These are phyloP conservation scores for Acanthamoeba castellanii DNA, from an alignment of 208 protist species.

Conservation along the genomic window DNA sequence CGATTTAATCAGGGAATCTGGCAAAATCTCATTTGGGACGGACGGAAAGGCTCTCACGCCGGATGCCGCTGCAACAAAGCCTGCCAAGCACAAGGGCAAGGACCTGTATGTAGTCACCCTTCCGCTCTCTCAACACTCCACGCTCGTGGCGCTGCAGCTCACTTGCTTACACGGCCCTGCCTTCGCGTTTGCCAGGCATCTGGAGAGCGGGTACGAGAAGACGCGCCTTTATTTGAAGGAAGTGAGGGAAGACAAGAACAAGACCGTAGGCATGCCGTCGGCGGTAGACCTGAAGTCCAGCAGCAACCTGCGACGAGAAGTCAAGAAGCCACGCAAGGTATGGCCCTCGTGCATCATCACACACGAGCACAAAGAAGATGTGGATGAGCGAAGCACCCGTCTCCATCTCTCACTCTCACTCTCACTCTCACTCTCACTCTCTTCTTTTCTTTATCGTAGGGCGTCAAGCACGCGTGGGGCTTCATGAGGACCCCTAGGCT, in stretches of 20 bases:
- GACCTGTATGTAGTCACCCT: not conserved
- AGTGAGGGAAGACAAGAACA: not conserved
- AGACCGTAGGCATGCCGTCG: not conserved
- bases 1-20: not conserved
- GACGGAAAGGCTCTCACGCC: not conserved
- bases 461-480: not conserved
- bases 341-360: not conserved
- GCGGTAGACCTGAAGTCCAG: not conserved
- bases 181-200: not conserved
- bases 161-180: not conserved
- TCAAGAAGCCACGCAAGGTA: not conserved
- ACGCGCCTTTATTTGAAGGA: slow-evolving; percentile 5
- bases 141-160: not conserved
- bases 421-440: not conserved
- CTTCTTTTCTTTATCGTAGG: not conserved
- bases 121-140: not conserved
- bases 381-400: not conserved
- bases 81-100: not conserved
- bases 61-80: not conserved
- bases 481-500: not conserved
- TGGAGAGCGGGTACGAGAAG: slow-evolving; percentile 26
- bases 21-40: slow-evolving; percentile 4
- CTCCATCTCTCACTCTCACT: not conserved
- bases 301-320: not conserved
- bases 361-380: not conserved